A percentile compares a stretch with the other conserved stretches of the same genome.
These are phyloP conservation scores for Claviceps lovelessii DNA, from an alignment of 2,329 filamentous ascomycete species.

Conservation along the genomic window DNA sequence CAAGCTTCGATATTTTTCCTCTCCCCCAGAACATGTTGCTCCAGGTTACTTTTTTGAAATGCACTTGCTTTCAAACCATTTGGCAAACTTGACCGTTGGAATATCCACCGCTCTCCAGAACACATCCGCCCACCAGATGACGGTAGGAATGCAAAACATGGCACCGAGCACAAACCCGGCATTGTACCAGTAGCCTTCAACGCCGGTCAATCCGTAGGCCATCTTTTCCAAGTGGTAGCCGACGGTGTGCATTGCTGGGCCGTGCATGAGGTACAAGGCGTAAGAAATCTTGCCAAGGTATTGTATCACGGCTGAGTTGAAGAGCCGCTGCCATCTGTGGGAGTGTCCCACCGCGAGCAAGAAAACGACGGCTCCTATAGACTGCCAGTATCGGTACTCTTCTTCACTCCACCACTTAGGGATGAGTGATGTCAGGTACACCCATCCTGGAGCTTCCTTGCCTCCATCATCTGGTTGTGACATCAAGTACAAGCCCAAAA, in stretches of 20 bases:
- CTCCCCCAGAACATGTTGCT: not conserved
- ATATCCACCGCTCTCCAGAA: conserved; percentile 42
- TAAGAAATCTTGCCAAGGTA: conserved; percentile 49
- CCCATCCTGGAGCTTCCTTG: conserved; percentile 39
- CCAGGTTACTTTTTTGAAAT: conserved; percentile 15
- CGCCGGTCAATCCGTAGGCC: conserved; percentile 33
- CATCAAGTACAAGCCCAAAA: conserved; percentile 38
- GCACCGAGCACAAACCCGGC: conserved; percentile 32
- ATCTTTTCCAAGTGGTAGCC: conserved; percentile 37
- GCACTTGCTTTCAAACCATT: conserved; percentile 37
- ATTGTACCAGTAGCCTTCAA: conserved; percentile 30
- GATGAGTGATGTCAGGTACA: conserved; percentile 31
- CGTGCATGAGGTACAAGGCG: conserved; percentile 47
- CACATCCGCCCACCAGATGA: conserved; percentile 41
- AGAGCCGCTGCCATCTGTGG: conserved; percentile 32
- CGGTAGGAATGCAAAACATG: conserved; percentile 32
- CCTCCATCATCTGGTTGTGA: conserved; percentile 23
- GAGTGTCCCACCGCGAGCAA: conserved; percentile 35
- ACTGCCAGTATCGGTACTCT: conserved; percentile 43
- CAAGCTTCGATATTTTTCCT: too few species aligned
- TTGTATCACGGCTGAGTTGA: conserved; percentile 34
- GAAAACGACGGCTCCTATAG: conserved; percentile 36
- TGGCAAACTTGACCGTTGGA: conserved; percentile 40
- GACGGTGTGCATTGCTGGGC: conserved; percentile 36
- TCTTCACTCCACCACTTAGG: conserved; percentile 34